phyloP scores from a whole-genome alignment of 768 basidiomycete genomes.

The Trametopsis cervina region DNA sequence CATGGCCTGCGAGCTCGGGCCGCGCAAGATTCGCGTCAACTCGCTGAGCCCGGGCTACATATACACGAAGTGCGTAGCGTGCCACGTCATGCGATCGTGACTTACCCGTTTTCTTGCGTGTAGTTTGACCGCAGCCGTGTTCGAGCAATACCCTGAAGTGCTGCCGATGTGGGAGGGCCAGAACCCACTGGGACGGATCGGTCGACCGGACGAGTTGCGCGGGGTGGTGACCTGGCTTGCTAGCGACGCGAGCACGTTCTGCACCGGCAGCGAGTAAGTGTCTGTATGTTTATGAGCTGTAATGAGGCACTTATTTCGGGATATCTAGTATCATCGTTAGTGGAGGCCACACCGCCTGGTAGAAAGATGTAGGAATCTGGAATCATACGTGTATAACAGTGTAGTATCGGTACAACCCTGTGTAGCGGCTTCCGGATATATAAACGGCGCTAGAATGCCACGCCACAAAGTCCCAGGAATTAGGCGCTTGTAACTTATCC shows the following conservation, averaged over 20 bases:
- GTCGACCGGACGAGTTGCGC: slow-evolving; percentile 62
- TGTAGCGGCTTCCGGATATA: no score
- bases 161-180: slow-evolving; percentile 55
- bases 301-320: not conserved
- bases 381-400: not conserved
- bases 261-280: slow-evolving; percentile 73
- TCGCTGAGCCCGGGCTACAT: slow-evolving; percentile 68
- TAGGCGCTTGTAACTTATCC: no score
- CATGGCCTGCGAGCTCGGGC: not conserved
- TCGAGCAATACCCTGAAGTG: slow-evolving; percentile 55
- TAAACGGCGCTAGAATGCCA: no score
- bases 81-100: no score
- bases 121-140: slow-evolving; percentile 65
- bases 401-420: no score
- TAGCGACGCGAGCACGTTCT: slow-evolving; percentile 46
- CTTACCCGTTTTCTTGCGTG: no score
- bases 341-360: slow-evolving; percentile 21
- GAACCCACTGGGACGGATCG: slow-evolving; percentile 64
- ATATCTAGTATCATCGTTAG: slow-evolving; percentile 16
- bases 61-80: slow-evolving; percentile 43
- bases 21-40: slow-evolving; percentile 41
- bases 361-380: no score
- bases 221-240: slow-evolving; percentile 57
- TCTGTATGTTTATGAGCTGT: not conserved
- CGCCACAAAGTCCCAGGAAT: no score